Evolutionary conservation across 495 filamentous ascomycete species (phyloP), one percentile per base, ranked within the genome.

Genomic region (Penicillium parvum): DNA sequence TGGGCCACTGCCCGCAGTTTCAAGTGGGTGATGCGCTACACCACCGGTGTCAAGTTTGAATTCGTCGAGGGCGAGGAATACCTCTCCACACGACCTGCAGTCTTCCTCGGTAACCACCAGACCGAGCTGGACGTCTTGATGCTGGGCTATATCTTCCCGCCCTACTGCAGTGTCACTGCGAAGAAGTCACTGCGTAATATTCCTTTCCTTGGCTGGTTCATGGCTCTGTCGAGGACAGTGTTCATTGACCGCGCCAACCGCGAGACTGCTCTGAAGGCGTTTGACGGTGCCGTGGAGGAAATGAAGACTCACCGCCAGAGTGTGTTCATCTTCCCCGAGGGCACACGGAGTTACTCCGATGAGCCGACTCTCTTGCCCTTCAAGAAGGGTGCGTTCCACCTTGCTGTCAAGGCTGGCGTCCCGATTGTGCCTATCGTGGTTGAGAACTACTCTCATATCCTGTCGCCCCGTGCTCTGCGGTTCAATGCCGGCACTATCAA

Each of bases 381-480:
- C 71, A 98, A 99, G 72, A 97, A 97, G 72, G 92, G 92, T 45
- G 92, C 92, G 26, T 99, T 97, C 68, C 92, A 97, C 62, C 72
- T 98, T 8, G 92, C 92, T 15, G 80, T 99, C 5, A 85, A 96
- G 71, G 94, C 91, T 1, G 84, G 88, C 57, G 91, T 95, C 19
- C 89, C 88, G 14, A 86, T 97, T 56, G 83, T 99, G 26, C 91
- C 91, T 0, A 71, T 95, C 15, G 86, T 97, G 15, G 77, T 79
- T 7, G 72, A 75, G 55, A 96, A 95, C 69, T 98, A 98, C 61
- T 81, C 78, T 20, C 80, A 96, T 53, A 60, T 99, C 17, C 63
- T 96, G 49, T 85, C 83, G 49, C 65, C 86, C 49, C 79, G 83
- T 63, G 69, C 71, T 30, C 49, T 77, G 50, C 74, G 80, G 5